These are phyloP conservation scores for Mycena kentingensis DNA, from an alignment of 768 basidiomycete genomes.

Conservation along the genomic window DNA sequence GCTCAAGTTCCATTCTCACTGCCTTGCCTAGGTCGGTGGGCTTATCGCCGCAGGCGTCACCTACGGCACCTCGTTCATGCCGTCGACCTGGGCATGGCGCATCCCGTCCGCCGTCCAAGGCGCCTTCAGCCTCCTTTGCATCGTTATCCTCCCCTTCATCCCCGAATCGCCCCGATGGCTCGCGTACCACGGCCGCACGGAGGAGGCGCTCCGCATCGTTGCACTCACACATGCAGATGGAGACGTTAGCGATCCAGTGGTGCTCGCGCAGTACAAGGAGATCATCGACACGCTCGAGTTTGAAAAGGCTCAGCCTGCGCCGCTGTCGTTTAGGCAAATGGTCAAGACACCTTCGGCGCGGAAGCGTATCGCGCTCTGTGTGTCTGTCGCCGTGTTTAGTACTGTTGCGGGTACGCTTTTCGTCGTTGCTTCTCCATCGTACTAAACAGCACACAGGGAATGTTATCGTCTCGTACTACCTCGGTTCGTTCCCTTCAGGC, in stretches of 20 bases:
- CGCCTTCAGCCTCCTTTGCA: constrained; percentile 32
- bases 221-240: constrained; percentile 33
- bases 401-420: constrained; percentile 23
- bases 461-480: constrained; percentile 26
- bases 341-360: constrained; percentile 25
- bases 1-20: background rate
- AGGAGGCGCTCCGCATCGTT: constrained; percentile 32
- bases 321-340: constrained; percentile 21
- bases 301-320: constrained; percentile 28
- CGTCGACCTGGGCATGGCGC: constrained; percentile 36
- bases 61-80: constrained; percentile 31
- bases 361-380: constrained; percentile 23
- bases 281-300: constrained; percentile 36
- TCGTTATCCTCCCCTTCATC: constrained; percentile 34
- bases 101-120: constrained; percentile 35
- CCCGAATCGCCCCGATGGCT: constrained; percentile 46
- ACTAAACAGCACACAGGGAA: constrained; percentile 16
- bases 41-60: constrained; percentile 28
- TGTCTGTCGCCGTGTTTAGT: constrained; percentile 28
- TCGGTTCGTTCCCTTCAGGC: constrained; percentile 2
- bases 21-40: constrained; percentile 19
- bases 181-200: constrained; percentile 31
- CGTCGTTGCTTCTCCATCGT: background rate
- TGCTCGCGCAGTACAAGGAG: constrained; percentile 34
- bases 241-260: constrained; percentile 29